Evolutionary conservation across 192 early-diverging fungal genomes (phyloP).

Genomic region (Coemansia javaensis): DNA sequence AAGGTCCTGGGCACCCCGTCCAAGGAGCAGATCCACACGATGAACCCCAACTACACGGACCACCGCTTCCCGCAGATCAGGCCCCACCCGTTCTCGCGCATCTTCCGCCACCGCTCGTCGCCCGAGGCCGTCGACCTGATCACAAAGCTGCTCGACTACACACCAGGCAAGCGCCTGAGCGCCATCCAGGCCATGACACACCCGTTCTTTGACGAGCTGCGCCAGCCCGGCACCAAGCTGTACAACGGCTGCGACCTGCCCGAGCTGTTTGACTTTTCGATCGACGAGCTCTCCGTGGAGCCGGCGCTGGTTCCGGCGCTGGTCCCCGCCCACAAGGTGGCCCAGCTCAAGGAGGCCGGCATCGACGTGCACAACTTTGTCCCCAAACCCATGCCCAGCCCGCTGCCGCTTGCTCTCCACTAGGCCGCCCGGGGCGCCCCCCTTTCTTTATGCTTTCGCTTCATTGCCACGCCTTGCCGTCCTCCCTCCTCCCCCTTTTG

Average conservation of each 20-base stretch:
- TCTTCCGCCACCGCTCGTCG: slow-evolving; percentile 78
- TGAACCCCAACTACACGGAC: slow-evolving; percentile 98
- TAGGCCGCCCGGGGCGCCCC: slow-evolving; percentile 1
- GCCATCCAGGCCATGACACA: slow-evolving; percentile 90
- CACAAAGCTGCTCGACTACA: slow-evolving; percentile 84
- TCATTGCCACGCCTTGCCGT: neutral
- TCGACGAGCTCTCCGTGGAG: slow-evolving; percentile 79
- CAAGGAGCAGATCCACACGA: slow-evolving; percentile 89
- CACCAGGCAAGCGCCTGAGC: slow-evolving; percentile 72
- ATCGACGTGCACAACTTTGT: slow-evolving; percentile 46
- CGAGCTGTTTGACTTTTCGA: slow-evolving; percentile 86
- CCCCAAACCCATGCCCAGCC: slow-evolving; percentile 35
- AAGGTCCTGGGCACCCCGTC: slow-evolving; percentile 97
- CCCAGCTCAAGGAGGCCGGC: slow-evolving; percentile 31
- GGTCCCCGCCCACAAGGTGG: slow-evolving; percentile 69
- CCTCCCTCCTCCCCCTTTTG: neutral
- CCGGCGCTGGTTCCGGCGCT: slow-evolving; percentile 73
- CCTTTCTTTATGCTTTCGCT: neutral
- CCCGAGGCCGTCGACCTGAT: slow-evolving; percentile 88
- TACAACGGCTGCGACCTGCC: slow-evolving; percentile 82
- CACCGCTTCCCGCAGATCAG: slow-evolving; percentile 99
- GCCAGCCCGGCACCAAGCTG: slow-evolving; percentile 75
- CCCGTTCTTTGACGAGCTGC: slow-evolving; percentile 97
- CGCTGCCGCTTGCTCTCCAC: slow-evolving; percentile 44
- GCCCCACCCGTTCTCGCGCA: slow-evolving; percentile 79